Conservation (phyloP, 73 alveolate species). For the Urostyla sp. region DNA sequence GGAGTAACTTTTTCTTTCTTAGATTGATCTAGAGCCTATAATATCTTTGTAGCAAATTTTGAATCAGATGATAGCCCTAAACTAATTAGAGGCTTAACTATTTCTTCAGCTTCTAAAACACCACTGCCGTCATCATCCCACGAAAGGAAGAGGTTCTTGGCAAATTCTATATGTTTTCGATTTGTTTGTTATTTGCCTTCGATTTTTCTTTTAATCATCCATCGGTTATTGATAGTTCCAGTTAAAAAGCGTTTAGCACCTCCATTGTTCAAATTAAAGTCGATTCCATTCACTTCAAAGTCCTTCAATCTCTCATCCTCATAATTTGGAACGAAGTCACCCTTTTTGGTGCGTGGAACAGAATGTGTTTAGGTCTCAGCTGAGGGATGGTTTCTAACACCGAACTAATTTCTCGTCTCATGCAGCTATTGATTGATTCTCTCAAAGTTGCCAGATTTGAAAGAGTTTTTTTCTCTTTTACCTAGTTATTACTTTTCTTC, state of each 20-base stretch:
- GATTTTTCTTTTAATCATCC: slow-evolving; percentile 32
- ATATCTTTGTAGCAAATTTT: slow-evolving; percentile 56
- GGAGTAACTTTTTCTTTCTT: slow-evolving; percentile 19
- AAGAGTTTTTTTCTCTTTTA: not conserved
- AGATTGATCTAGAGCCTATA: slow-evolving; percentile 49
- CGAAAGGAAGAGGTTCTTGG: slow-evolving; percentile 65
- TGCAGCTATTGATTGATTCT: slow-evolving; percentile 24
- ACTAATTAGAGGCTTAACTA: slow-evolving; percentile 59
- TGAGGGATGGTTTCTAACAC: slow-evolving; percentile 23
- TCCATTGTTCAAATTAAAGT: slow-evolving; percentile 2
- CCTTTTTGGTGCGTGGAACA: not conserved
- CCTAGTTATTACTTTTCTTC: not conserved
- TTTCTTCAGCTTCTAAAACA: slow-evolving; percentile 61
- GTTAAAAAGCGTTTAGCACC: not conserved
- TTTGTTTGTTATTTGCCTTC: not conserved
- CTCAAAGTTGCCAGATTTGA: slow-evolving; percentile 43
- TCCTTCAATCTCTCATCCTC: slow-evolving; percentile 43
- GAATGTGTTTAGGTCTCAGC: not conserved
- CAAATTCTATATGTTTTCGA: slow-evolving; percentile 67
- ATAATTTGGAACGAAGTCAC: not conserved
- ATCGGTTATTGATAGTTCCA: not conserved
- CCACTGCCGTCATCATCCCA: slow-evolving; percentile 78
- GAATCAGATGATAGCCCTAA: slow-evolving; percentile 65
- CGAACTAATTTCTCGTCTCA: slow-evolving; percentile 34
- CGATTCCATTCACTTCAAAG: slow-evolving; percentile 23